Percentiles rank a stretch among this genome's conserved stretches.
phyloP scores from a whole-genome alignment of 495 filamentous ascomycete genomes.

The Haplographium delicatum region DNA sequence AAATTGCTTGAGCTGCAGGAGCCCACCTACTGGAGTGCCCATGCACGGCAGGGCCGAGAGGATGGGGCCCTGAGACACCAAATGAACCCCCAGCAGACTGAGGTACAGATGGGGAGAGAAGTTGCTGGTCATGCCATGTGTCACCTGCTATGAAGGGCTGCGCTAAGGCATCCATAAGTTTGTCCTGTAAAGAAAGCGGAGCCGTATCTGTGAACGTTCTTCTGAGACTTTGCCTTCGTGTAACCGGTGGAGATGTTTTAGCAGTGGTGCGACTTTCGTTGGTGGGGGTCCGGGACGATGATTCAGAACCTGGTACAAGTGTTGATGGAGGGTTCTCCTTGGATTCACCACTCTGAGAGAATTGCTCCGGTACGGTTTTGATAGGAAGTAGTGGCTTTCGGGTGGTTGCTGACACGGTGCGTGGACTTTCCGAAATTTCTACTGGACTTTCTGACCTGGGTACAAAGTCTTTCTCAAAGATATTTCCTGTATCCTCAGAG shows the following conservation, averaged over 20 bases:
- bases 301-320: conserved; percentile 28
- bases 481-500: conserved; percentile 57
- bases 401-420: conserved; percentile 30
- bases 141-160: conserved; percentile 66
- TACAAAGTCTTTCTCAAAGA: conserved; percentile 75
- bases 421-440: conserved; percentile 31
- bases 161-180: conserved; percentile 83
- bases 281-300: conserved; percentile 49
- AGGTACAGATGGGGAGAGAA: conserved; percentile 38
- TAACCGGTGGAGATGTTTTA: conserved; percentile 43
- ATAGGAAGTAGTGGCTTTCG: conserved; percentile 1
- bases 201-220: conserved; percentile 82
- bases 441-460: conserved; percentile 49
- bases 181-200: conserved; percentile 65
- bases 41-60: conserved; percentile 50
- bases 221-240: conserved; percentile 69
- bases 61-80: conserved; percentile 27
- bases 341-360: background rate
- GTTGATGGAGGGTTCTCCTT: background rate
- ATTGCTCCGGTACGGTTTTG: background rate
- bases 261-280: conserved; percentile 50
- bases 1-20: conserved; percentile 91
- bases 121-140: conserved; percentile 38
- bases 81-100: conserved; percentile 31
- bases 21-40: conserved; percentile 86